Conservation (phyloP, 2,329 filamentous ascomycete genomes). For the Penicillium decumbens region DNA sequence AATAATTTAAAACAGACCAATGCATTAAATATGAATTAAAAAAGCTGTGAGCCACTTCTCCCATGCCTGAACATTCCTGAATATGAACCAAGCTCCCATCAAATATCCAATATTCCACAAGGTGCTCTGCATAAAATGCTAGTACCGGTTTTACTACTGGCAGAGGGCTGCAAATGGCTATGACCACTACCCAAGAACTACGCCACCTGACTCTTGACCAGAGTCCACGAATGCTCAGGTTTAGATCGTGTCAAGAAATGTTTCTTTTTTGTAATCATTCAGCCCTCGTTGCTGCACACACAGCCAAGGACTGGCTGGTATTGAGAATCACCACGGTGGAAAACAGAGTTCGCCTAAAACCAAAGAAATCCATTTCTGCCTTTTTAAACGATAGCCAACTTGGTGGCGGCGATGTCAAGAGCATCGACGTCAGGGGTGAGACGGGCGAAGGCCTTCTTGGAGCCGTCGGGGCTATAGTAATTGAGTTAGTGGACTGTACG, state of each 20-base stretch:
- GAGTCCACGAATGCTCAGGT: not conserved
- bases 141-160: not conserved
- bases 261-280: conserved; percentile 38
- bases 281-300: conserved; percentile 32
- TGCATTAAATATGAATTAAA: not conserved
- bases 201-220: not conserved
- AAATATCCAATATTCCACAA: too few relatives aligned
- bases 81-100: not conserved
- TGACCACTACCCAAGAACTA: not conserved
- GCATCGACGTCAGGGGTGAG: conserved; percentile 96
- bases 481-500: conserved; percentile 11
- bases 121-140: not conserved
- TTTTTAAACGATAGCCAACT: conserved; percentile 91
- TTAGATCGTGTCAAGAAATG: conserved; percentile 24
- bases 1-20: not conserved
- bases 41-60: not conserved
- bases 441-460: conserved; percentile 98
- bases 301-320: conserved; percentile 33
- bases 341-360: conserved; percentile 44
- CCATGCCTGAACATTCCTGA: not conserved
- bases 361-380: conserved; percentile 37
- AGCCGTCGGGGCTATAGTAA: conserved; percentile 71
- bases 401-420: conserved; percentile 98
- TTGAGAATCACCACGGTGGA: conserved; percentile 41
- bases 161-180: not conserved